These are phyloP conservation scores for Hypoxylon sp. DNA, from an alignment of 2,329 filamentous ascomycete genomes.

Conservation along the genomic window DNA sequence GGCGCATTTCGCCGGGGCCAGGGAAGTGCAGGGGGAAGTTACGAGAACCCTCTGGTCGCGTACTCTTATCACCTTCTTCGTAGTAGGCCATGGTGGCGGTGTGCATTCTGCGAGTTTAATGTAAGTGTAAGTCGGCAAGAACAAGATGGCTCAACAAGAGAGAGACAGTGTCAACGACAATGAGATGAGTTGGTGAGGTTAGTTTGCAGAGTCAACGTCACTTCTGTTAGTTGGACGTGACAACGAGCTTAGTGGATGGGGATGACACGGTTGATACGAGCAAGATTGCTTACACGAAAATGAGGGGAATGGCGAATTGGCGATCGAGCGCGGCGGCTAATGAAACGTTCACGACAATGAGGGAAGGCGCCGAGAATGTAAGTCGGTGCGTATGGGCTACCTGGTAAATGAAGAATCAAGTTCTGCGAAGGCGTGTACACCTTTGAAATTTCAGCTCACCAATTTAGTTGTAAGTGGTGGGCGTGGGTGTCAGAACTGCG, in stretches of 20 bases:
- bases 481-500: not conserved
- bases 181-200: not conserved
- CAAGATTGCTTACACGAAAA: not conserved
- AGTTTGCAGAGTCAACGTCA: not conserved
- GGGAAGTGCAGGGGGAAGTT: conserved; percentile 13
- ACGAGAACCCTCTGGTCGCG: conserved; percentile 14
- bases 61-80: not conserved
- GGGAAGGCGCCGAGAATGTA: not conserved
- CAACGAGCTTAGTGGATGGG: not conserved
- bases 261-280: not conserved
- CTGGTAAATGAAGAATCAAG: not conserved
- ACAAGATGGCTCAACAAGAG: not conserved
- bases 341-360: not conserved
- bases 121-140: not conserved
- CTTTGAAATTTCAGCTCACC: not conserved
- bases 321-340: not conserved
- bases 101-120: not conserved
- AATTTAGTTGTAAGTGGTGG: not conserved
- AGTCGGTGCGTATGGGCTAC: not conserved
- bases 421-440: not conserved
- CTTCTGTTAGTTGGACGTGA: not conserved
- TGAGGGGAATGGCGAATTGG: not conserved
- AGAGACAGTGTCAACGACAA: not conserved
- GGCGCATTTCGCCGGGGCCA: not conserved
- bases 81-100: conserved; percentile 2